Base-by-base conservation (phyloP, 2,329 filamentous ascomycete species). In the Aspergillus candidus region DNA sequence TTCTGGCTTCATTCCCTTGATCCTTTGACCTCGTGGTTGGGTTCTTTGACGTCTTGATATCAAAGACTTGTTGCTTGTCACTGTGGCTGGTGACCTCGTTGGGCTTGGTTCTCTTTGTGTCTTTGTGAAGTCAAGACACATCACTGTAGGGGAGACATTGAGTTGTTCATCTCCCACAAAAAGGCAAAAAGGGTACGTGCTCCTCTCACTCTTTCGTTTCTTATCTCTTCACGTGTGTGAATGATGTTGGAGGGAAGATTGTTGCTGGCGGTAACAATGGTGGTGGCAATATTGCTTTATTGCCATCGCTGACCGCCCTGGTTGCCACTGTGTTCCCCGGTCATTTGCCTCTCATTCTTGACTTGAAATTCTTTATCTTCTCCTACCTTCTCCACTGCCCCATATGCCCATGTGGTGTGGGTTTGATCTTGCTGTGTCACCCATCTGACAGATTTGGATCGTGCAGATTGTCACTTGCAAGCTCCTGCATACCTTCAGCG, bases 151-250 rank as follows among this genome's bases (percentile, higher is more conserved):
- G 86, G 89, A 94, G 85, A 89, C 89, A 94, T 95, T 95, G 71
- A 84, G 69, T 95, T 94, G 89, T 94, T 88, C 75, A 86, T 94
- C 89, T 94, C 88, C 86, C 80, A 72, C 79, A 78, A 68, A 79
- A 67, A 8, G 22, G 22, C 6, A 3, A 27, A 7, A 27, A 27
- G 22, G 77, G 73, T 76, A 76, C 68, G 72, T 49, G 50, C 48
- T 36, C 46, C 45, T 47, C 41, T 49, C 57, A 49, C 48, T 40
- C 47, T 37, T 37, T 43, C 18, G 38, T 37, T 31, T 35, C 31
- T 46, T 53, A 48, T 44, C 44, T 48, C 52, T 49, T 38, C 47
- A 54, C 22, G 7, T 10, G 22, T 7, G 22, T 27, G 22, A 27
- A 27, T 27, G 22, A 10, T 27, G 22, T 27, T 27, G 22, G 22